Percentiles rank a stretch among this genome's conserved stretches.
phyloP scores from a whole-genome alignment of 2,329 filamentous ascomycete species.

The Aspergillus fischeri region DNA sequence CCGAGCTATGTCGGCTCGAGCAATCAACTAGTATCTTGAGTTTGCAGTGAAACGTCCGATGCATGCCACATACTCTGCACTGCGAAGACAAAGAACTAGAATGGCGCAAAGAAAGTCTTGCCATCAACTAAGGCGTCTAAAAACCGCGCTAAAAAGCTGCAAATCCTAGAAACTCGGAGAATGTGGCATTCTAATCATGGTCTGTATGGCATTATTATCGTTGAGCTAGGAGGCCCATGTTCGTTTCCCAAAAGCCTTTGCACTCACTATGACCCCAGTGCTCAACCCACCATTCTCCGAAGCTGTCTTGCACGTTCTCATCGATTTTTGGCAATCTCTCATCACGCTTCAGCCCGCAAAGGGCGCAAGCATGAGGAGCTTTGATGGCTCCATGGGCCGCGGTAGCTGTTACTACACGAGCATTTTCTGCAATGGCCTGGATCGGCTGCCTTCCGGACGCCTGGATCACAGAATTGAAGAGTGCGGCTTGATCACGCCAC shows the following conservation, averaged over 20 bases:
- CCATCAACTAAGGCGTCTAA: not conserved
- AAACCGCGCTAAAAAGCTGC: not conserved
- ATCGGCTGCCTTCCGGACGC: slow-evolving; percentile 44
- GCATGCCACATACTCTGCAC: not conserved
- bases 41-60: no score
- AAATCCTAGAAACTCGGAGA: not conserved
- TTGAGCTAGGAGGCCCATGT: slow-evolving; percentile 66
- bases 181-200: not conserved
- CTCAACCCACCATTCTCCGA: slow-evolving; percentile 95
- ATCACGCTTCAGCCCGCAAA: slow-evolving; percentile 85
- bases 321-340: slow-evolving; percentile 77
- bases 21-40: not conserved
- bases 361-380: slow-evolving; percentile 69
- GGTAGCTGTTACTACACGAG: slow-evolving; percentile 62
- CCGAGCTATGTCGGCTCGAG: not conserved
- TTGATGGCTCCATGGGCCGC: slow-evolving; percentile 63
- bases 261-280: slow-evolving; percentile 80
- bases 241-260: slow-evolving; percentile 77
- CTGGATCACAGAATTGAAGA: slow-evolving; percentile 61
- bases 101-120: not conserved
- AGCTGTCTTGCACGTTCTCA: slow-evolving; percentile 76
- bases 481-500: slow-evolving; percentile 73
- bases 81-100: not conserved
- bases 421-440: slow-evolving; percentile 67
- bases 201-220: slow-evolving; percentile 43